Conservation (phyloP, 2,329 filamentous ascomycete species). For the Trichoderma semiorbis region DNA sequence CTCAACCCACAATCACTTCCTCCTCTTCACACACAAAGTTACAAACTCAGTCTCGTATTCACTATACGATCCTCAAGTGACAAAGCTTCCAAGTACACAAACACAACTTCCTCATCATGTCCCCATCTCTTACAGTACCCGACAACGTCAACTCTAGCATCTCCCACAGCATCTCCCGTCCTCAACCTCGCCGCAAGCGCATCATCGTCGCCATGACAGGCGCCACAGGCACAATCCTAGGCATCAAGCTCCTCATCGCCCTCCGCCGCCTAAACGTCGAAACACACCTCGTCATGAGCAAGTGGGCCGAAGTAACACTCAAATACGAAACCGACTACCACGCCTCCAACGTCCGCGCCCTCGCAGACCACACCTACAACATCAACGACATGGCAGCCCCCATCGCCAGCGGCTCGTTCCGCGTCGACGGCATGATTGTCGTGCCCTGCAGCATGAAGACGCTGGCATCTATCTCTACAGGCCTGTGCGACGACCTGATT, state of each 20-base stretch:
- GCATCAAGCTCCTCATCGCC: constrained; percentile 19
- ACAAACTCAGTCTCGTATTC: not conserved
- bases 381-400: constrained; percentile 21
- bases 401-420: constrained; percentile 23
- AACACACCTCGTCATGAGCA: constrained; percentile 23
- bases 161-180: not conserved
- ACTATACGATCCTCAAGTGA: no score
- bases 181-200: not conserved
- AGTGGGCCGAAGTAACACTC: constrained; percentile 23
- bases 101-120: not conserved
- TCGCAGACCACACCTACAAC: constrained; percentile 22
- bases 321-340: constrained; percentile 24
- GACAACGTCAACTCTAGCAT: not conserved
- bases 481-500: constrained; percentile 45
- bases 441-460: constrained; percentile 49
- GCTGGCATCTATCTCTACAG: constrained; percentile 40
- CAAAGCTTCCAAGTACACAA: not conserved
- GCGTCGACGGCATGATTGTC: constrained; percentile 44
- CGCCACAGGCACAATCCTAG: constrained; percentile 21
- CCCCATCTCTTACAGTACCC: not conserved
- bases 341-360: constrained; percentile 14
- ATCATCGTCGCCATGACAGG: constrained; percentile 24
- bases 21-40: not conserved
- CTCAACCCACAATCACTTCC: not conserved
- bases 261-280: constrained; percentile 22